Evolutionary conservation across 2,329 filamentous ascomycete genomes (phyloP), one percentile per base, ranked within the genome.

Genomic region (Fusarium humuli): DNA sequence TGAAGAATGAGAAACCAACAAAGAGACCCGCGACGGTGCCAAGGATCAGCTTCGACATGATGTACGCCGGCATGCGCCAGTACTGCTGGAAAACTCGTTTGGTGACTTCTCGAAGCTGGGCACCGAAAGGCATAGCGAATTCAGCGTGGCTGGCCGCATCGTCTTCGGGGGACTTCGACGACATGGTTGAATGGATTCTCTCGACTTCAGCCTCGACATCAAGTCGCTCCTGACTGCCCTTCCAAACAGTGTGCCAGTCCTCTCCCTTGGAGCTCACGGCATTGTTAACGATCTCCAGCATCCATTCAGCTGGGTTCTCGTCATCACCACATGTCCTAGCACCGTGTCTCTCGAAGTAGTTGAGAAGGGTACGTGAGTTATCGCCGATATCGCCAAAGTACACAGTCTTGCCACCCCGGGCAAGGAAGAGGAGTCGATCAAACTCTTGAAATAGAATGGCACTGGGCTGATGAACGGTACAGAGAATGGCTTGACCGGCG

Each of bases 51-150:
- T 95, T 95, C 60, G 91, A 87, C 78, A 93, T 92, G 74, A 96
- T 89, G 79, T 96, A 96, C 13, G 84, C 84, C 0, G 93, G 93
- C 59, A 89, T 93, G 47, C 93, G 87, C 92, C 93, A 95, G 83
- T 94, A 94, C 76, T 96, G 93, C 75, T 93, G 87, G 80, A 94
- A 94, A 8, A 94, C 88, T 61, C 93, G 89, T 11, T 84, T 73
- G 3, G 88, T 88, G 44, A 93, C 92, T 62, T 89, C 84, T 45
- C 78, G 80, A 2, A 95, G 79, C 76, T 97, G 94, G 1, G 82
- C 74, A 1, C 62, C 64, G 75, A 97, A 92, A 0, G 93, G 90
- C 73, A 92, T 91, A 7, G 94, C 94, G 67, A 97, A 97, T 79
- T 96, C 92, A 10, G 87, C 83, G 70, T 87, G 69, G 78, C 74